Evolutionary conservation across 331 rosid species (phyloP).

Genomic region (Pyracantha coccinea): DNA sequence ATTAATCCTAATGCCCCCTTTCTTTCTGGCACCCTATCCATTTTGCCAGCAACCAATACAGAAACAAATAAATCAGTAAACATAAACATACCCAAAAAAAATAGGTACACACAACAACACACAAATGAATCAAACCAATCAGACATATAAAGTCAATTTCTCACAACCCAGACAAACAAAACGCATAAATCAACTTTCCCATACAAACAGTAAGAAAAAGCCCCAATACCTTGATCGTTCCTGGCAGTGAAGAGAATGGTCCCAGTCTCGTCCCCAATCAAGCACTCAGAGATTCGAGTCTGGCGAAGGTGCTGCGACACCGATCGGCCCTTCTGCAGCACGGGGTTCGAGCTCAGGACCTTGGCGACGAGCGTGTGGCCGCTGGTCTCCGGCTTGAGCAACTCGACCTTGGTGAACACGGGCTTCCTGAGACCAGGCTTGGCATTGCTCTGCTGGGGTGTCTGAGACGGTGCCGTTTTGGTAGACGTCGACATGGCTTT

Average conservation of each 20-base stretch:
- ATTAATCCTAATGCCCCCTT: background rate
- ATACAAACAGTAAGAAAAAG: background rate
- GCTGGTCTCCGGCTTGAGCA: conserved; percentile 65
- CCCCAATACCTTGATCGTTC: conserved; percentile 62
- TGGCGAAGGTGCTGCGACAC: conserved; percentile 61
- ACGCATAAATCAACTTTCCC: background rate
- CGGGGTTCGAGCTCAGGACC: conserved; percentile 54
- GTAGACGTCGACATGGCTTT: conserved; percentile 16
- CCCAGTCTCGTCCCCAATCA: conserved; percentile 78
- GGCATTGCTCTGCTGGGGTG: conserved; percentile 28
- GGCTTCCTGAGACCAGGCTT: conserved; percentile 59
- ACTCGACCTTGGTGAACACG: conserved; percentile 60
- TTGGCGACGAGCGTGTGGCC: conserved; percentile 73
- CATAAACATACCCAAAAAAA: background rate
- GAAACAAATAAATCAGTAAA: background rate
- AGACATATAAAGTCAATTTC: background rate
- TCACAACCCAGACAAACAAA: background rate
- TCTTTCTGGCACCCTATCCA: background rate
- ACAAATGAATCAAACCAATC: background rate
- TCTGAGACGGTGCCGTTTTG: conserved; percentile 1
- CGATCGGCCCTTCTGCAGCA: conserved; percentile 66
- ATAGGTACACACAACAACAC: background rate
- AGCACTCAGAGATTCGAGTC: conserved; percentile 80
- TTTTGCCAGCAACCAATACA: background rate
- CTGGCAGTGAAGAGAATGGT: conserved; percentile 76